Conservation (phyloP, 2,329 filamentous ascomycete genomes). For the Neonectria hederae region DNA sequence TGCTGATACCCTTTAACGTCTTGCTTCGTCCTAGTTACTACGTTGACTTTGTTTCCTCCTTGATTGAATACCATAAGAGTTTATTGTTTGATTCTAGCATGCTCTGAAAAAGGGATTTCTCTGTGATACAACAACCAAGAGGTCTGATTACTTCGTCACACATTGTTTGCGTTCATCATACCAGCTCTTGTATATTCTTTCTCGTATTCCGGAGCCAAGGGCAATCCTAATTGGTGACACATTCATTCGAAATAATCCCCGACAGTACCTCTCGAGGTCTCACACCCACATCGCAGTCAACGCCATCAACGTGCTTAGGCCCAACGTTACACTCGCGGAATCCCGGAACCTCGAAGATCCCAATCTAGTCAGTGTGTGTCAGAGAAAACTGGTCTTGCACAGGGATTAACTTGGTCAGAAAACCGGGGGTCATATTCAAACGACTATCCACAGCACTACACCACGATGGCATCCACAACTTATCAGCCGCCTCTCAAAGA, state of each 20-base stretch:
- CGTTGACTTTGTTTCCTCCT: not conserved
- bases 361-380: not conserved
- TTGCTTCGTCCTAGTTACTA: conserved; percentile 8
- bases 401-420: not conserved
- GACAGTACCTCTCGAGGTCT: not conserved
- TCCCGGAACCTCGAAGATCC: not conserved
- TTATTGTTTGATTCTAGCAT: not conserved
- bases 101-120: not conserved
- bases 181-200: not conserved
- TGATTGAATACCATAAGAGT: conserved; percentile 3
- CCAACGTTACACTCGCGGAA: not conserved
- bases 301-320: not conserved
- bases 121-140: not conserved
- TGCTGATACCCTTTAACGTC: conserved; percentile 31
- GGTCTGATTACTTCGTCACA: not conserved
- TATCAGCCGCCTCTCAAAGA: conserved; percentile 41
- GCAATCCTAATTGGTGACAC: not conserved
- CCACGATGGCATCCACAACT: conserved; percentile 49
- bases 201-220: conserved; percentile 1
- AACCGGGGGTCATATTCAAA: not conserved
- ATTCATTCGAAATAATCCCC: not conserved
- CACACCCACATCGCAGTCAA: not conserved
- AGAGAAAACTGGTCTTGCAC: not conserved
- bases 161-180: conserved; percentile 7
- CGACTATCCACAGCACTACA: not conserved